A percentile compares a stretch with the other conserved stretches of the same genome.
These are phyloP conservation scores for Solanum hybrid DNA, from an alignment of 305 asterid genomes.

Conservation along the genomic window DNA sequence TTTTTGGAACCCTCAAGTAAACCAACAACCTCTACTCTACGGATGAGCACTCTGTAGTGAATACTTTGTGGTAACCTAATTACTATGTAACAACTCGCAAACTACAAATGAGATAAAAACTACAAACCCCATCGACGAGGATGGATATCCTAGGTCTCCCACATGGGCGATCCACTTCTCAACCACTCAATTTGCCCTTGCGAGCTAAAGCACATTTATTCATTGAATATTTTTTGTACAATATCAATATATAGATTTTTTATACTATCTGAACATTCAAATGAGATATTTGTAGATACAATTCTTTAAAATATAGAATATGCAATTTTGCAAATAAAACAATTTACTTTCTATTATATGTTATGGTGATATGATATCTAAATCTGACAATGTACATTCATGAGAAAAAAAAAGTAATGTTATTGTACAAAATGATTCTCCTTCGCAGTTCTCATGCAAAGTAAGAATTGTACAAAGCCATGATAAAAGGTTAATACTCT, in stretches of 20 bases:
- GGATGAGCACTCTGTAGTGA: neutral
- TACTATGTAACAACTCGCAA: neutral
- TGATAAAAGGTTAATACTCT: neutral
- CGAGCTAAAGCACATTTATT: neutral
- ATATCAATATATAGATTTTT: neutral
- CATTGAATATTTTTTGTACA: neutral
- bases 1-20: neutral
- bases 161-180: neutral
- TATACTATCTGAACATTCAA: neutral
- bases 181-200: neutral
- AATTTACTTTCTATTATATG: neutral
- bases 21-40: neutral
- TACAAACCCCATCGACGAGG: neutral
- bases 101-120: too few species aligned
- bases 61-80: neutral
- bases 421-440: neutral
- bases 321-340: neutral
- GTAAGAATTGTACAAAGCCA: neutral
- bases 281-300: neutral
- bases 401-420: neutral
- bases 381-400: neutral
- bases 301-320: neutral
- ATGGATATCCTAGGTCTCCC: neutral
- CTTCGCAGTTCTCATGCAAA: neutral
- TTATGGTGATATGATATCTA: neutral